Conservation (phyloP, 75 land plant genomes). For the Pseudotsuga menziesii region DNA sequence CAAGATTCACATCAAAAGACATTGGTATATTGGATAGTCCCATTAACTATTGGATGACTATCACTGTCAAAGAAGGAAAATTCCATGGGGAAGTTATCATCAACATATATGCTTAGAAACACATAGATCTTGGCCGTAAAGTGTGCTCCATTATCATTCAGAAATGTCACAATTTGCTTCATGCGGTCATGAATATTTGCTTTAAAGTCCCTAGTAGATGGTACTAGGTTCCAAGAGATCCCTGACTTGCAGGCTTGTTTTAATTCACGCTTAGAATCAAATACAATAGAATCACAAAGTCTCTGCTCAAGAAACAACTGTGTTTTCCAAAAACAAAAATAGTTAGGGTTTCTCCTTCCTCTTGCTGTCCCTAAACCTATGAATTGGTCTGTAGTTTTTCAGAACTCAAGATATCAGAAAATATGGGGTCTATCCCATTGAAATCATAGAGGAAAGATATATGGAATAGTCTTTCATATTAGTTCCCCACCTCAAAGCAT, state of each 20-base stretch:
- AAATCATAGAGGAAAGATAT: too few species aligned
- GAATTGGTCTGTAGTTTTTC: too few species aligned
- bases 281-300: too few species aligned
- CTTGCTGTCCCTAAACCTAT: too few species aligned
- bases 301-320: too few species aligned
- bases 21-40: slow-evolving; percentile 31
- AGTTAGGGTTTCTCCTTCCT: too few species aligned
- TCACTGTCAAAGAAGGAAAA: slow-evolving; percentile 68
- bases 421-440: too few species aligned
- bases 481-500: too few species aligned
- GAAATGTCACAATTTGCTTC: slow-evolving; percentile 24
- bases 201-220: slow-evolving; percentile 38
- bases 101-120: slow-evolving; percentile 56
- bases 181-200: slow-evolving; percentile 42
- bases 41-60: slow-evolving; percentile 27
- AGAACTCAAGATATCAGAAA: too few species aligned
- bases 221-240: slow-evolving; percentile 10
- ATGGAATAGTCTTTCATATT: too few species aligned
- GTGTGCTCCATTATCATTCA: slow-evolving; percentile 43
- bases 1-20: slow-evolving; percentile 72
- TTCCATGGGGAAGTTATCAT: slow-evolving; percentile 61
- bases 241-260: neutral
- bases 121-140: slow-evolving; percentile 74
- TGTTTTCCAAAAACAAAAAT: too few species aligned
- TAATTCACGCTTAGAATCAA: too few species aligned